phyloP scores from a whole-genome alignment of 2,329 filamentous ascomycete species.

The Cryphonectria carpinicola region DNA sequence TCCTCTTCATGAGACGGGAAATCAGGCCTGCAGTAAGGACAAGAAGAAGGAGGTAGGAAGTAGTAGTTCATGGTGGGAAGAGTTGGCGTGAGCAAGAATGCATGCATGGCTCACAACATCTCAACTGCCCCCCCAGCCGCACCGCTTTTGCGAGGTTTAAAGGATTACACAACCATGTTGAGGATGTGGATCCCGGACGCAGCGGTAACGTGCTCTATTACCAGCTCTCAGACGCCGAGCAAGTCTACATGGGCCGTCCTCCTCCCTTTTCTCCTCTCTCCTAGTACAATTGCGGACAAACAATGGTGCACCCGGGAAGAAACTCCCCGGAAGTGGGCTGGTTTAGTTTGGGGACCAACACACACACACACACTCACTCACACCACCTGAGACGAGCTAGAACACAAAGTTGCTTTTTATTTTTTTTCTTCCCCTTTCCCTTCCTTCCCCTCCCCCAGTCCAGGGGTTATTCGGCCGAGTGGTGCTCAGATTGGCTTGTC shows the following conservation, averaged over 20 bases:
- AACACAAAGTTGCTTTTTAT: too few species aligned
- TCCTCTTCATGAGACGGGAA: neutral
- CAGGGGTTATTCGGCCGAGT: neutral
- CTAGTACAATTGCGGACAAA: slow-evolving; percentile 1
- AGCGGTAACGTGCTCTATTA: neutral
- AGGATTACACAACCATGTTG: neutral
- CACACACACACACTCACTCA: too few species aligned
- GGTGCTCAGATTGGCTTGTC: neutral
- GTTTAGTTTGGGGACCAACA: neutral
- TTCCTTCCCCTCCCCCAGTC: too few species aligned
- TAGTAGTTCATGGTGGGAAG: neutral
- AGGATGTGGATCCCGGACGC: neutral
- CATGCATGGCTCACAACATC: neutral
- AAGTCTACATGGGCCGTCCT: neutral
- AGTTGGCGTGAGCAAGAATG: neutral
- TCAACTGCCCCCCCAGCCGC: neutral
- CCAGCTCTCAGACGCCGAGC: neutral
- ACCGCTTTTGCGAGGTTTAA: neutral
- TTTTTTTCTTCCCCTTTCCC: too few species aligned
- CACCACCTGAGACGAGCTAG: too few species aligned
- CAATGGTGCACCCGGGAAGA: neutral
- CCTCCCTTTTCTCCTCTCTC: neutral
- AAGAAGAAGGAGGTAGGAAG: neutral
- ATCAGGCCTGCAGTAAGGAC: neutral
- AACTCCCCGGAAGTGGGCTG: neutral